Evolutionary conservation across 2,329 filamentous ascomycete species (phyloP), one percentile per base, ranked within the genome.

Genomic region (Plenodomus lindquistii): DNA sequence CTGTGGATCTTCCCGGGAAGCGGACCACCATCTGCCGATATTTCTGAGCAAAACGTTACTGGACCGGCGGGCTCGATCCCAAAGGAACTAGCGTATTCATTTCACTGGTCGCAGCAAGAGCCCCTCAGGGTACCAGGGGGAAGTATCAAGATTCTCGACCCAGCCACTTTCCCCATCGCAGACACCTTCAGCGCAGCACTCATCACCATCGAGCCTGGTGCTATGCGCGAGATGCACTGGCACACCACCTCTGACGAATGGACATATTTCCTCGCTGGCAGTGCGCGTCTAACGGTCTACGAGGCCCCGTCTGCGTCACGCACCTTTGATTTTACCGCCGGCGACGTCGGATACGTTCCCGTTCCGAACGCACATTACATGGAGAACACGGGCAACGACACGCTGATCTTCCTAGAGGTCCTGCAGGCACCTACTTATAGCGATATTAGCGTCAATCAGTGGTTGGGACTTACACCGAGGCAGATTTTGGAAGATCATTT

Each of bases 211-310:
- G 73, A 83, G 57, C 82, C 83, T 0, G 83, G 83, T n/a, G 83
- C 82, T 1, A 82, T 86, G 80, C 78, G 84, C 18, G 83, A 86
- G 62, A 71, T 86, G 37, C 83, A 86, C 71, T 86, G 83, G 83
- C 83, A 86, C 69, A 79, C 80, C 1, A 77, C 75, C 1, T 78
- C 75, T 8, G 82, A 85, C 62, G 83, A 85, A 66, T 85, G 83
- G 83, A 77, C 77, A 42, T 85, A 81, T 67, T 84, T 85, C 71
- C 68, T 85, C 7, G 65, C 76, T 44, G 83, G 83, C 0, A 76
- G 76, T 10, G 83, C 77, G 0, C 77, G 83, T 9, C 74, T 84
- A 31, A 85, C 81, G 1, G 74, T 84, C 20, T 85, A 79, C 69
- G 59, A 72, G 18, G 82, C 81, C 0, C 79, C 81, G 0, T 65